phyloP scores from a whole-genome alignment of 306 rosid genomes.

The Carpinus fangiana region DNA sequence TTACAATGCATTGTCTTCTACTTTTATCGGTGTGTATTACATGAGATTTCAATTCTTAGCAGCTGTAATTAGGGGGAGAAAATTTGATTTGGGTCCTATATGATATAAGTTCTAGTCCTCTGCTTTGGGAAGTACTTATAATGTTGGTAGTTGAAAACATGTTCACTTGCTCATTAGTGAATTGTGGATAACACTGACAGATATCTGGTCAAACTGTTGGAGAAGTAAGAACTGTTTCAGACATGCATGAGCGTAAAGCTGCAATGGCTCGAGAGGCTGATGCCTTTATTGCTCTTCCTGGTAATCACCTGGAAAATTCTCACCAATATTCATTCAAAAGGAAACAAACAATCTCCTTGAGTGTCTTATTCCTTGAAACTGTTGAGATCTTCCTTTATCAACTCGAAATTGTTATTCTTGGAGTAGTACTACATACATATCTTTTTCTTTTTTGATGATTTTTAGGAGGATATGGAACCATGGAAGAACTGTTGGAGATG shows the following conservation, averaged over 20 bases:
- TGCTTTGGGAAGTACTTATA: conserved; percentile 19
- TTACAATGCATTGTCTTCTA: neutral
- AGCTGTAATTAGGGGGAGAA: conserved; percentile 11
- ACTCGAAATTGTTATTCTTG: conserved; percentile 21
- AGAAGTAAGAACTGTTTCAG: conserved; percentile 82
- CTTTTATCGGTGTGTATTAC: neutral
- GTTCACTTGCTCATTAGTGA: conserved; percentile 20
- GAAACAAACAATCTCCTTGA: conserved; percentile 11
- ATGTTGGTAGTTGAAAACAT: conserved; percentile 13
- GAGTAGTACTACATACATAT: neutral
- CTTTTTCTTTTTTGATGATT: conserved; percentile 10
- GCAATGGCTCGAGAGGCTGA: conserved; percentile 91
- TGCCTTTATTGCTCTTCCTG: conserved; percentile 96
- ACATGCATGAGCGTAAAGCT: conserved; percentile 99
- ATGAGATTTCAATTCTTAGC: conserved; percentile 16
- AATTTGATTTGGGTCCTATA: conserved; percentile 3
- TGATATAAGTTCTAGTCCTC: conserved; percentile 6
- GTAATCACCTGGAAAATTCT: conserved; percentile 41
- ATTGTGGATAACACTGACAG: conserved; percentile 47
- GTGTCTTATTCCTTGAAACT: conserved; percentile 22
- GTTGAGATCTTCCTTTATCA: conserved; percentile 1
- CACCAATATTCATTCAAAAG: conserved; percentile 2
- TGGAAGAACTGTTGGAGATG: conserved; percentile 95
- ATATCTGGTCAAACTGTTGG: conserved; percentile 91
- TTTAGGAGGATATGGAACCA: conserved; percentile 95